Conservation (phyloP, 768 basidiomycete species). For the Boletus barrowsii region DNA sequence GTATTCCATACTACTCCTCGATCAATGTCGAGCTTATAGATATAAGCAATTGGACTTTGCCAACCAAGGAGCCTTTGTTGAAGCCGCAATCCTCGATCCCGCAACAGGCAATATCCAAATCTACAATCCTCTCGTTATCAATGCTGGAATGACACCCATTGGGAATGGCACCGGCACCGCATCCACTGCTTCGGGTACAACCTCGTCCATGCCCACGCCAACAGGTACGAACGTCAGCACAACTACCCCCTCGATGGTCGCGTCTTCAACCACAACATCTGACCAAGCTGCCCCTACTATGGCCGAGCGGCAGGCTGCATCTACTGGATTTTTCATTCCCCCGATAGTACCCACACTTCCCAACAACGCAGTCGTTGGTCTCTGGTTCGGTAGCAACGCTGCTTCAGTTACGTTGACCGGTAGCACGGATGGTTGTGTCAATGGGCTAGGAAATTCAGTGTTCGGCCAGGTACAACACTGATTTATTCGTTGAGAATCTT, state of each 20-base stretch:
- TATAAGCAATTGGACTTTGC: slow-evolving; percentile 27
- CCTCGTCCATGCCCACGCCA: neutral
- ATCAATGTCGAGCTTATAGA: neutral
- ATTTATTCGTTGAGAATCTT: neutral
- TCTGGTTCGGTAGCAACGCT: slow-evolving; percentile 31
- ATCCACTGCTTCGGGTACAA: neutral
- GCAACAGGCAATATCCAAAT: slow-evolving; percentile 26
- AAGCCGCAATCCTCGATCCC: slow-evolving; percentile 30
- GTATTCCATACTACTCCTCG: neutral
- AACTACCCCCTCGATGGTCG: neutral
- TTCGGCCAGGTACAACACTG: slow-evolving; percentile 22
- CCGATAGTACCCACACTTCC: slow-evolving; percentile 25
- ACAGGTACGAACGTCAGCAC: neutral
- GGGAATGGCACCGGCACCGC: slow-evolving; percentile 2
- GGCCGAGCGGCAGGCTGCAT: slow-evolving; percentile 9
- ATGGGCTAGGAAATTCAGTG: slow-evolving; percentile 20
- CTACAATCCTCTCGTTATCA: slow-evolving; percentile 29
- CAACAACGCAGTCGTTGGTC: slow-evolving; percentile 21
- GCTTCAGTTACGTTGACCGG: slow-evolving; percentile 21
- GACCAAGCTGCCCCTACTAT: neutral
- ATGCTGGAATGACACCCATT: slow-evolving; percentile 23
- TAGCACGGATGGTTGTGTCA: slow-evolving; percentile 20
- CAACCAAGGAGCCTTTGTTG: slow-evolving; percentile 24
- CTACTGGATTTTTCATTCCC: slow-evolving; percentile 21
- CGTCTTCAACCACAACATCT: neutral